Evolutionary conservation across 257 asterid genomes (phyloP), one percentile per base, ranked within the genome.

Genomic region (Eucommia ulmoides): DNA sequence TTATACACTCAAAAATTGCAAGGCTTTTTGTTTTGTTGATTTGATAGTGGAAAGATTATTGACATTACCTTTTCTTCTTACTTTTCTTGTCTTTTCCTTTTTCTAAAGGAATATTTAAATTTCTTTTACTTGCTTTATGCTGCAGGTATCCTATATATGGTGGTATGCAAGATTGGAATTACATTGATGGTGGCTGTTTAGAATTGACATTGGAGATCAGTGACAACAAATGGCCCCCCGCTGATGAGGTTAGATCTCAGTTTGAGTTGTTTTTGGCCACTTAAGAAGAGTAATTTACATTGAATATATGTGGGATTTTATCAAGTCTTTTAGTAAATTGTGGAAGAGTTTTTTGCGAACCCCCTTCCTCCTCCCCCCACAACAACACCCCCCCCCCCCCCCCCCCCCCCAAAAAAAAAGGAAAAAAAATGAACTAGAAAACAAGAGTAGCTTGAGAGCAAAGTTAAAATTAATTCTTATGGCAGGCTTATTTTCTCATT

Each of bases 141-240:
- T 81, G 65, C 65, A 88, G 97, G 97, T 88, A 89, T 53, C 97
- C 97, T 23, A 72, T 89, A 33, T 89, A 89, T 64, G 97, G 97
- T 18, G 97, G 97, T 61, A 89, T 89, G 97, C 97, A 89, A 80
- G 97, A 89, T 68, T 89, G 94, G 94, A 89, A 82, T 68, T 89
- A 89, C 70, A 76, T 89, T 26, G 65, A 74, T 58, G 59, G 42
- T 59, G 82, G 82, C 50, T 85, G 96, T 74, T 82, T 89, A 62
- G 97, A 89, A 65, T 74, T 89, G 69, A 89, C 97, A 14, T 70
- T 89, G 67, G 97, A 89, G 78, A 76, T 89, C 33, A 85, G 96
- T 26, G 97, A 89, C 69, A 59, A 89, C 61, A 89, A 89, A 71
- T 89, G 97, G 97, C 97, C 97, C 41, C 65, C 59, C 59, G 82